Conservation (phyloP, 345 rosid species). For the Camelina sativa region DNA sequence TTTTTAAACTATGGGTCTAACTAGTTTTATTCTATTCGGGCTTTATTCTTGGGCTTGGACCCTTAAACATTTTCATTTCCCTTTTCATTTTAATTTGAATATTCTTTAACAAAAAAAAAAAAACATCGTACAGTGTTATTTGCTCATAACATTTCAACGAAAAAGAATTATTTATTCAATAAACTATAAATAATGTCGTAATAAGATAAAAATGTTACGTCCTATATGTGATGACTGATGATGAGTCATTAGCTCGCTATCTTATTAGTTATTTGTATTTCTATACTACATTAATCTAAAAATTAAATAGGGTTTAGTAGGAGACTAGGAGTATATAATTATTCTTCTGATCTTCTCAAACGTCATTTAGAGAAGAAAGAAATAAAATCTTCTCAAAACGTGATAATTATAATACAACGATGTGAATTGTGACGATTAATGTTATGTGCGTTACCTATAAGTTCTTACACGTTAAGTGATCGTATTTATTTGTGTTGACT, state of each 20-base stretch:
- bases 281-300: not conserved
- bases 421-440: slow-evolving; percentile 14
- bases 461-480: slow-evolving; percentile 38
- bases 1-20: no score
- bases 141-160: not conserved
- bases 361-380: not conserved
- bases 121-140: no score
- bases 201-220: slow-evolving; percentile 3
- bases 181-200: not conserved
- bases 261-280: not conserved
- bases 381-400: not conserved
- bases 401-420: not conserved
- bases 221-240: no score
- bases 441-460: slow-evolving; percentile 3
- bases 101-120: no score
- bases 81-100: no score
- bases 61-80: no score
- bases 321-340: not conserved
- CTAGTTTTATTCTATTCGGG: no score
- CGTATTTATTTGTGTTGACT: slow-evolving; percentile 35
- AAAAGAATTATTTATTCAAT: not conserved
- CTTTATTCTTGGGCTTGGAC: no score
- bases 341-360: slow-evolving; percentile 8
- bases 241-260: slow-evolving; percentile 1
- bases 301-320: not conserved